Percentiles rank a stretch among this genome's conserved stretches.
Conservation (phyloP, 2,329 filamentous ascomycete species). For the Tolypocladium paradoxum region DNA sequence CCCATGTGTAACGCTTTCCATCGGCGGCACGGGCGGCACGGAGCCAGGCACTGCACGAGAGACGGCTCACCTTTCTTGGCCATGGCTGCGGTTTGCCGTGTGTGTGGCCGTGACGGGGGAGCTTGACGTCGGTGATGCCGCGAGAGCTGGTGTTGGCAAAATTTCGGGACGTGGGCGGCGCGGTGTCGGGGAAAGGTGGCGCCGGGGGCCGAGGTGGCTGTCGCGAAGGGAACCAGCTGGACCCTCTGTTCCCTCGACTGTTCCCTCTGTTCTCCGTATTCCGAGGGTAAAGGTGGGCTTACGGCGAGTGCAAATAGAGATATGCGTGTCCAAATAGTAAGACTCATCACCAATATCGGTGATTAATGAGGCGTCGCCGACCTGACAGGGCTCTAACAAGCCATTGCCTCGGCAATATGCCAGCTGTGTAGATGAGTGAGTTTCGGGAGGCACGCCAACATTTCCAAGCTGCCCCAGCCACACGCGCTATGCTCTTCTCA, state of each 20-base stretch:
- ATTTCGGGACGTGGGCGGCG: neutral
- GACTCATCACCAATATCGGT: neutral
- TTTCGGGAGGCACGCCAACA: neutral
- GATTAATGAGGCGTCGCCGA: no score
- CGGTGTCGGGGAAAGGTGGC: constrained; percentile 6
- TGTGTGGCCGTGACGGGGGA: neutral
- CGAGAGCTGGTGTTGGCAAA: constrained; percentile 4
- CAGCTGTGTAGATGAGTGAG: neutral
- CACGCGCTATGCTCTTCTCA: neutral
- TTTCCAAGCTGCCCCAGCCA: neutral
- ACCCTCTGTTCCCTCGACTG: no score
- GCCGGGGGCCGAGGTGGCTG: constrained; percentile 4
- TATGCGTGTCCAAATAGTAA: no score
- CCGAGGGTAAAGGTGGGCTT: no score
- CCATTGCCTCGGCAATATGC: no score
- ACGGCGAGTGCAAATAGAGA: no score
- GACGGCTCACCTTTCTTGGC: constrained; percentile 13
- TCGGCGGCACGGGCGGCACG: neutral
- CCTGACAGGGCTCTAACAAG: no score
- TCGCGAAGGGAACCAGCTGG: no score
- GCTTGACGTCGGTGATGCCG: neutral
- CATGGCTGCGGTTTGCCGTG: constrained; percentile 7
- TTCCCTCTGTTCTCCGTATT: no score
- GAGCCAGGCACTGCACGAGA: neutral
- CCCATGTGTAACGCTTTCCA: neutral